Evolutionary conservation across 1,139 yeast genomes (phyloP), one percentile per base, ranked within the genome.

Genomic region (Suhomyces wounanorum): DNA sequence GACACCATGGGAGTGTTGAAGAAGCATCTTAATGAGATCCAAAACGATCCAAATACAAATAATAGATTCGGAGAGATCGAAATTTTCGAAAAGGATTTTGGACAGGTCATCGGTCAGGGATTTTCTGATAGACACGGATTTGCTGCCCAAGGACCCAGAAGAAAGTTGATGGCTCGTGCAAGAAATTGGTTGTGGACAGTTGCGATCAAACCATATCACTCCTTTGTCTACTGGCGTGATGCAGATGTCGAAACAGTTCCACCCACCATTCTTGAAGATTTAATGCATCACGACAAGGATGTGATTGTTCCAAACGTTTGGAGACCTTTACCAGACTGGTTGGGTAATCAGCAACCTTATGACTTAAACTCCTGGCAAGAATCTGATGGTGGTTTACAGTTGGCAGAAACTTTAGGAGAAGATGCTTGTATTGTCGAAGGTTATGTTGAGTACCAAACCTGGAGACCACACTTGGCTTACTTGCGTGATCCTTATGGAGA

Each of bases 401-500:
- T 89, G 57, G 96, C 96, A 0, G 84, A 82, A 36, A 77, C 84
- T 21, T 75, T 89, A 47, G 90, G 83, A 61, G 96, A 89, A 66
- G 96, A 89, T 65, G 94, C 91, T 1, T 92, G 91, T 55, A 89
- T 89, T 58, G 96, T 89, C 11, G 96, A 89, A 68, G 96, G 96
- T 13, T 89, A 89, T 65, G 94, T 89, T 38, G 96, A 89, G 69
- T 89, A 88, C 67, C 95, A 92, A 50, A 89, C 96, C 1, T 89
- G 96, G 96, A 79, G 96, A 66, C 92, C 96, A 1, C 96, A 89
- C 69, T 77, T 89, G 60, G 96, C 96, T 0, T 89, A 89, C 65
- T 76, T 89, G 64, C 78, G 96, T 58, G 96, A 89, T 60, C 92
- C 94, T 5, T 82, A 85, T 63, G 96, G 96, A 33, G 92, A 89